These are phyloP conservation scores for Yarrowia galli DNA, from an alignment of 1,139 yeast species.

Conservation along the genomic window DNA sequence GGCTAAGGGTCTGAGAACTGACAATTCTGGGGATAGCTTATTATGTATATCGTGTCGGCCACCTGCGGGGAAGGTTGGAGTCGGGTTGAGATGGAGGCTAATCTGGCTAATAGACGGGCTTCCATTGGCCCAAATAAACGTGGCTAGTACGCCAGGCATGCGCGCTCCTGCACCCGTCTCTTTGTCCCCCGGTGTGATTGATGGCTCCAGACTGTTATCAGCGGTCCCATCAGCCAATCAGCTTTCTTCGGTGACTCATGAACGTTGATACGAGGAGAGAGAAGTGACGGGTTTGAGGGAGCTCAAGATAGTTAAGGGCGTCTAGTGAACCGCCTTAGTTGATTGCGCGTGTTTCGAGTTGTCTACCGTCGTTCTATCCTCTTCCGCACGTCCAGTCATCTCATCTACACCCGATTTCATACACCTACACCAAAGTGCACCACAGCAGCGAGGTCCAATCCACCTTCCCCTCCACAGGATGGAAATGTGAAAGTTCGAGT, in stretches of 20 bases:
- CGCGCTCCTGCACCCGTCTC: conserved; percentile 14
- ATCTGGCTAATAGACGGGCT: conserved; percentile 16
- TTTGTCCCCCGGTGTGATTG: conserved; percentile 23
- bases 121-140: conserved; percentile 37
- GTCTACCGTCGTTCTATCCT: not conserved
- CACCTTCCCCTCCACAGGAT: conserved; percentile 29
- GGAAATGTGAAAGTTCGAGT: conserved; percentile 34
- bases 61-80: conserved; percentile 38
- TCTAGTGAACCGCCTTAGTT: not conserved
- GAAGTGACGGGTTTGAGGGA: not conserved
- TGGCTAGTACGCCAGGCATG: conserved; percentile 29
- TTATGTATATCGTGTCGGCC: conserved; percentile 32
- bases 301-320: not conserved
- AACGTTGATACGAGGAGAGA: conserved; percentile 26
- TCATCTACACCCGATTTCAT: not conserved
- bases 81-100: conserved; percentile 29
- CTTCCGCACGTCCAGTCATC: not conserved
- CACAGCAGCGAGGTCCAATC: conserved; percentile 13
- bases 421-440: conserved; percentile 21
- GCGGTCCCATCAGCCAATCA: conserved; percentile 18
- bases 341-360: not conserved
- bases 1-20: conserved; percentile 29
- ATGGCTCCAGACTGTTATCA: conserved; percentile 32
- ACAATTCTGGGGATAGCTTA: conserved; percentile 27
- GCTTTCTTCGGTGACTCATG: conserved; percentile 6